These are phyloP conservation scores for Takashimella tepidaria DNA, from an alignment of 1,284 basidiomycete genomes.

Conservation along the genomic window DNA sequence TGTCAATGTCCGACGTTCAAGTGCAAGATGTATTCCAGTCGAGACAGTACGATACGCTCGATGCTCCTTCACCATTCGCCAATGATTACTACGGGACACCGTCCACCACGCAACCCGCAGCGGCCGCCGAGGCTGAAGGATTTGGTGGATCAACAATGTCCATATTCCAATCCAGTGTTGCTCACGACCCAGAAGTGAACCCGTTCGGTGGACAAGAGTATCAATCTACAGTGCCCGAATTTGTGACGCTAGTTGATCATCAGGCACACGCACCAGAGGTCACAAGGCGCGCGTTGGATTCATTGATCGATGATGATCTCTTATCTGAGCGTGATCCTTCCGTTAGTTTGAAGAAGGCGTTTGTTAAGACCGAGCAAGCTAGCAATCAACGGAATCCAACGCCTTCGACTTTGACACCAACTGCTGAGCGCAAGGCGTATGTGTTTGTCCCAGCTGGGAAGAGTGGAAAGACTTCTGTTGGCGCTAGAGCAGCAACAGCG, in stretches of 20 bases:
- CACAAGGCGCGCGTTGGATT: background rate
- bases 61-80: background rate
- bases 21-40: background rate
- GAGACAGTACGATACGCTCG: background rate
- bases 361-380: conserved; percentile 28
- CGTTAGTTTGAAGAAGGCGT: conserved; percentile 40
- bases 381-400: background rate
- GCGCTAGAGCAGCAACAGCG: background rate
- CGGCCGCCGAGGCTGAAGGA: background rate
- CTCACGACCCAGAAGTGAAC: background rate
- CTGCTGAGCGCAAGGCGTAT: conserved; percentile 20
- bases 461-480: conserved; percentile 9
- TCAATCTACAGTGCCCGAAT: background rate
- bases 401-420: background rate
- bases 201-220: background rate
- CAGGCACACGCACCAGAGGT: background rate
- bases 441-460: conserved; percentile 28
- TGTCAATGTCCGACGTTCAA: background rate
- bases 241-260: too few species aligned
- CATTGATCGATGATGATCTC: conserved; percentile 41
- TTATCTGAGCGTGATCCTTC: conserved; percentile 40
- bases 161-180: too few species aligned
- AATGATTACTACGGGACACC: background rate
- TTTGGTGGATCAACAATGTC: background rate
- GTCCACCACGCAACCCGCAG: background rate